Evolutionary conservation across 2,329 filamentous ascomycete genomes (phyloP), one percentile per base, ranked within the genome.

Genomic region (Colletotrichum liriopes): DNA sequence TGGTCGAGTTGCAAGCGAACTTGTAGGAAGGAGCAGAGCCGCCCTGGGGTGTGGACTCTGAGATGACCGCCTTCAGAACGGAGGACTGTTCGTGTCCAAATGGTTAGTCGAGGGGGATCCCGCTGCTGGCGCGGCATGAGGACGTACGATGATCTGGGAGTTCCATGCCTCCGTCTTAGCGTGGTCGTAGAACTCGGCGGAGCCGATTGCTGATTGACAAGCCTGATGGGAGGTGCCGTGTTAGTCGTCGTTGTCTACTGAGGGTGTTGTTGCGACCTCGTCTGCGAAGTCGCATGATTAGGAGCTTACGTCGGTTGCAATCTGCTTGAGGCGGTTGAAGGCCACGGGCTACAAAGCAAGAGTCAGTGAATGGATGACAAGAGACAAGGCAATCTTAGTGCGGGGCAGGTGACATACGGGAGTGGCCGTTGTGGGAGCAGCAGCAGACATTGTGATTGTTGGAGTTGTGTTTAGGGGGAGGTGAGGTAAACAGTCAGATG

Each of bases 1-100:
- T 98, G 76, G 96, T 98, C 87, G 94, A 97, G 88, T 98, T 98
- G 85, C 97, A 95, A 77, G 95, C 94, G 85, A 96, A 98, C 84
- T 98, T 98, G 90, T 92, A 98, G 20, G 86, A 83, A 6, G 93
- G 92, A 35, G 89, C 85, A 37, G 86, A 83, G 73, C 86, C 85
- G 73, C 87, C 84, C 59, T 87, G 81, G 23, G 90, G 87, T 23
- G 89, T 90, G 62, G 92, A 91, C 81, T 95, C 93, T 76, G 92
- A 91, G 82, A 96, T 94, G 75, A 96, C 88, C 64, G 91, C 88
- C 79, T 93, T 91, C 75, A 96, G 91, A 81, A 96, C 93, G 67
- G 88, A 90, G 86, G 93, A 94, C 93, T 94, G 77, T 67, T 71
- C 35, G 49, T 69, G 59, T 43, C 32, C 18, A n/a, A 29, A 51